Evolutionary conservation across 2,329 filamentous ascomycete species (phyloP), one percentile per base, ranked within the genome.

Genomic region (Tolypocladium tropicale): DNA sequence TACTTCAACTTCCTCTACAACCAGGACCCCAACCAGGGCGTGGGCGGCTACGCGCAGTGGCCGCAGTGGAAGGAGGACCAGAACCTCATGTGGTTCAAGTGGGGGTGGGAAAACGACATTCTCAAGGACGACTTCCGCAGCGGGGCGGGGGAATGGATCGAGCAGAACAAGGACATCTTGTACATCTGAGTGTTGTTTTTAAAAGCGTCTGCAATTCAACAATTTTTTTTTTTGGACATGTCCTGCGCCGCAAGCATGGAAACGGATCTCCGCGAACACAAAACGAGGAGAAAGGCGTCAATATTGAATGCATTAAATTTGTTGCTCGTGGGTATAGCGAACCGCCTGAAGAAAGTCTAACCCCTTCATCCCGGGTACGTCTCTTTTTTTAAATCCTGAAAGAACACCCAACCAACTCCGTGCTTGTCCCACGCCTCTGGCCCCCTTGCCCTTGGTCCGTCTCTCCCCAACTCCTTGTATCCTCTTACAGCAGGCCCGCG

Each of bases 1-100:
- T 92, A 90, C 64, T 76, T 85, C 63, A 84, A 81, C 53, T 93
- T 93, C 65, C 64, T 91, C 7, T 79, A 89, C 67, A 81, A 84
- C 48, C 69, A 85, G 48, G 82, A 92, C 65, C 89, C 89, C 1
- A 92, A 92, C 63, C 69, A 74, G 25, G 80, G 73, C 58, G 60
- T 72, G 61, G 62, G 72, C 63, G 64, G 67, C 16, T 70, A 65
- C 37, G 63, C 65, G n/a, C 60, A 61, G 10, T 78, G 75, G 75
- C 75, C 76, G 0, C 59, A 71, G 55, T 78, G 74, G 74, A 65
- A 64, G 25, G 64, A 71, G 3, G 67, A 65, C 1, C 74, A 76
- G 56, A 69, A 80, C 64, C 65, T 90, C 57, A 69, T 79, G 62
- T 73, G 77, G 66, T 79, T 79, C 58, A 53, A 67, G 59, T 70